phyloP scores from a whole-genome alignment of 78 protist genomes.

The Dictyostelium purpureum region DNA sequence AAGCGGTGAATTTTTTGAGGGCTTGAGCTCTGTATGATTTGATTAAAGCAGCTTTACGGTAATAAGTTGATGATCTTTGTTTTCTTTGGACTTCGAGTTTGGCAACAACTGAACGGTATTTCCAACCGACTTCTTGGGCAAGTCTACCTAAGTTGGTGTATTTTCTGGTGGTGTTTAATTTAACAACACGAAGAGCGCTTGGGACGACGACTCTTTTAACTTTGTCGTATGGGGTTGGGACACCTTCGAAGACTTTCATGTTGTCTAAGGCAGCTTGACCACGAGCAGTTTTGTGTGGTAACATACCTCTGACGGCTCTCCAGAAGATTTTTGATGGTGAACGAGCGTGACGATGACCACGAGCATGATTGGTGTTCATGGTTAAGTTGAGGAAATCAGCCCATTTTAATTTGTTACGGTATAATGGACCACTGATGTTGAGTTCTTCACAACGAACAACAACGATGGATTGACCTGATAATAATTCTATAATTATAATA shows the following conservation, averaged over 20 bases:
- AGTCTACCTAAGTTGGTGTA: slow-evolving; percentile 94
- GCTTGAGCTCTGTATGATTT: slow-evolving; percentile 41
- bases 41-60: slow-evolving; percentile 86
- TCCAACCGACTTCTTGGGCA: slow-evolving; percentile 97
- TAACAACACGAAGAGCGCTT: slow-evolving; percentile 94
- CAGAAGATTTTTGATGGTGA: slow-evolving; percentile 97
- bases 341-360: slow-evolving; percentile 97
- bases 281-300: slow-evolving; percentile 98
- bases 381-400: slow-evolving; percentile 87
- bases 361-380: slow-evolving; percentile 95
- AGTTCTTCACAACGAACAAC: slow-evolving; percentile 97
- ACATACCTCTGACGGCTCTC: slow-evolving; percentile 98
- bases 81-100: slow-evolving; percentile 96
- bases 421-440: slow-evolving; percentile 93
- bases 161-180: slow-evolving; percentile 92
- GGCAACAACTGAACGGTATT: slow-evolving; percentile 93
- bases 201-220: slow-evolving; percentile 97
- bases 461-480: slow-evolving; percentile 94
- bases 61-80: slow-evolving; percentile 83
- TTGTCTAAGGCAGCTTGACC: slow-evolving; percentile 97
- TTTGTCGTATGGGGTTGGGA: slow-evolving; percentile 97
- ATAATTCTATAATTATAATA: no score
- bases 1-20: slow-evolving; percentile 29
- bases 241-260: slow-evolving; percentile 97
- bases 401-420: slow-evolving; percentile 97